phyloP scores from a whole-genome alignment of 352 stramenopile genomes.

The Peronospora belbahrii region DNA sequence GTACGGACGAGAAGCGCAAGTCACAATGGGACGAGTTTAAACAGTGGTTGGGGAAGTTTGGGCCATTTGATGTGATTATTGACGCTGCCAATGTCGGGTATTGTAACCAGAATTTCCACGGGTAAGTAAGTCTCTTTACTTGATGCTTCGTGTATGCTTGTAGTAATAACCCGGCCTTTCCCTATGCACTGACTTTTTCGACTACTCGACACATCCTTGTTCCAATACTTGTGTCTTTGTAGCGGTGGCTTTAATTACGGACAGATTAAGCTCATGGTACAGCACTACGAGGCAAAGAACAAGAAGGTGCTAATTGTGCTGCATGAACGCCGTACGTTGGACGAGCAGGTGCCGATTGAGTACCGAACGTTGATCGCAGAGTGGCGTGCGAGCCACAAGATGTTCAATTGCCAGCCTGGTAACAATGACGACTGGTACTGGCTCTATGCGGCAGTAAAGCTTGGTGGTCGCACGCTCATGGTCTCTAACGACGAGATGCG shows the following conservation, averaged over 20 bases:
- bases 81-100: slow-evolving; percentile 98
- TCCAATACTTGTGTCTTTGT: slow-evolving; percentile 6
- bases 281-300: slow-evolving; percentile 81
- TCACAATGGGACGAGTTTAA: slow-evolving; percentile 82
- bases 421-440: slow-evolving; percentile 99
- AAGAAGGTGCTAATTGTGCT: slow-evolving; percentile 93
- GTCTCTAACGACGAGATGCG: slow-evolving; percentile 99
- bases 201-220: slow-evolving; percentile 9
- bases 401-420: slow-evolving; percentile 90
- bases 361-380: slow-evolving; percentile 58
- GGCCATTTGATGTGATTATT: slow-evolving; percentile 90
- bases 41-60: slow-evolving; percentile 56
- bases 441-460: slow-evolving; percentile 92
- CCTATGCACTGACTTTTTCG: background rate
- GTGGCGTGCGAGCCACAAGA: slow-evolving; percentile 64
- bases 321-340: slow-evolving; percentile 91
- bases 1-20: slow-evolving; percentile 56
- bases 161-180: slow-evolving; percentile 20
- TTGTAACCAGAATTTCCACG: slow-evolving; percentile 95
- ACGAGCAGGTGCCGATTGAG: slow-evolving; percentile 77
- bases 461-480: slow-evolving; percentile 72
- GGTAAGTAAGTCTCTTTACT: slow-evolving; percentile 44
- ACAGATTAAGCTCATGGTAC: slow-evolving; percentile 92
- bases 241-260: slow-evolving; percentile 91
- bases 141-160: slow-evolving; percentile 8